Evolutionary conservation across 805 yeast genomes (phyloP).

Genomic region (Candida verbasci): DNA sequence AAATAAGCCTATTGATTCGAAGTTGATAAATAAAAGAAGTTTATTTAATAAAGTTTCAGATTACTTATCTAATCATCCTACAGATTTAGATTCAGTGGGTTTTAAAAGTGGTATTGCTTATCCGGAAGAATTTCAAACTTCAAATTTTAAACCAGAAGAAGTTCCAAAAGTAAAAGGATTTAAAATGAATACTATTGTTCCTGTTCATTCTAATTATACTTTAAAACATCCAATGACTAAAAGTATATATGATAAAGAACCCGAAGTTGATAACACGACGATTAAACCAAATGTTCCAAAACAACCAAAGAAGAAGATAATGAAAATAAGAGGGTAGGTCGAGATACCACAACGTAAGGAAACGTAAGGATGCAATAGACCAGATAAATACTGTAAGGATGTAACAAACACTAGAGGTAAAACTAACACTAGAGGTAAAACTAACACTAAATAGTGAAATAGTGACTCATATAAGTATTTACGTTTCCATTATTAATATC

Average conservation of each 20-base stretch:
- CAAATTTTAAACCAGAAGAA: conserved; percentile 50
- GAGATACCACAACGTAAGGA: too few species aligned
- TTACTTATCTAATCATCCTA: conserved; percentile 62
- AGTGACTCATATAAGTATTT: too few species aligned
- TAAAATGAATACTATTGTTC: conserved; percentile 81
- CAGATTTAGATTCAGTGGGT: conserved; percentile 56
- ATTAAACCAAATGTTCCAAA: conserved; percentile 29
- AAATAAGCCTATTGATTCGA: conserved; percentile 33
- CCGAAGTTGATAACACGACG: conserved; percentile 25
- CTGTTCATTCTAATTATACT: conserved; percentile 76
- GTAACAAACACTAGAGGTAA: too few species aligned
- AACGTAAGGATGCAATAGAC: too few species aligned
- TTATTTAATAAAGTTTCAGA: conserved; percentile 57
- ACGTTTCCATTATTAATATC: too few species aligned
- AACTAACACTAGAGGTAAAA: too few species aligned
- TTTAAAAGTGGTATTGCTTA: conserved; percentile 51
- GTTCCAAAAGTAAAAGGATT: conserved; percentile 82
- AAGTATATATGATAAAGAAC: conserved; percentile 54
- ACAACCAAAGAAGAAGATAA: conserved; percentile 52
- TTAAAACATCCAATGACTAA: conserved; percentile 83
- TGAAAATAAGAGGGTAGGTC: conserved; percentile 57
- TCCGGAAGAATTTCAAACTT: conserved; percentile 52
- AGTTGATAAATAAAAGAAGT: conserved; percentile 51
- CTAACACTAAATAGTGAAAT: too few species aligned
- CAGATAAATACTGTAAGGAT: too few species aligned